Base-by-base conservation (phyloP, 768 basidiomycete genomes). In the Russula sp. region DNA sequence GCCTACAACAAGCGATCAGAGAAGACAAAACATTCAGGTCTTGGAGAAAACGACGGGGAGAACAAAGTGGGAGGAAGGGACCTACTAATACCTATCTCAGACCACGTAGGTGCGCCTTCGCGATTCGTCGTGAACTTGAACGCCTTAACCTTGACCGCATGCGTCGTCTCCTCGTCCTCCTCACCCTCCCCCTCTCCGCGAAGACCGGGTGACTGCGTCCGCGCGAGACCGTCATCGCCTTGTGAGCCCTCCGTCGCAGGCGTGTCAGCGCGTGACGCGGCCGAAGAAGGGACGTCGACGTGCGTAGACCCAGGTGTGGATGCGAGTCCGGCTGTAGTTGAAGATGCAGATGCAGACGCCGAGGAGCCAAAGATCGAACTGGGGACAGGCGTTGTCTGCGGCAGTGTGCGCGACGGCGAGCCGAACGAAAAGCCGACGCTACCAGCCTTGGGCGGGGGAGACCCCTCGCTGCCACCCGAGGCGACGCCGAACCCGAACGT, bases 131-230 rank as follows among this genome's bases (percentile, higher is more conserved):
- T 75, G 70, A 91, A 69, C 70, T 80, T 82, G 70, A 77, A 89
- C 31, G 84, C 84, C 71, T 87, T 91, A 53, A 82, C 74, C 71
- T 78, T 83, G 53, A 83, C 77, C 50, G 76, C 73, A 71, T 88
- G 79, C 34, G 75, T 74, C 4, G 88, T 91, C 63, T 84, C 84
- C 70, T 93, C 91, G 45, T 86, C 80, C 71, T 93, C 88, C 74
- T 93, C 91, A 34, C 91, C 91, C 68, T 86, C 86, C 11, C 91
- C 89, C 63, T 89, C 88, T 57, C 77, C 77, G 66, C 89, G 83
- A 39, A 66, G 48, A 5, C 68, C 68, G 6, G 63, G 50, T 31
- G 65, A 59, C 42, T 68, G 60, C 55, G 69, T 66, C 47, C 62
- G 69, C 61, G 62, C 64, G 65, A 48, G 63, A 66, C 58, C 56